phyloP scores from a whole-genome alignment of 2,329 filamentous ascomycete genomes.

The Acephala macrosclerotiorum region DNA sequence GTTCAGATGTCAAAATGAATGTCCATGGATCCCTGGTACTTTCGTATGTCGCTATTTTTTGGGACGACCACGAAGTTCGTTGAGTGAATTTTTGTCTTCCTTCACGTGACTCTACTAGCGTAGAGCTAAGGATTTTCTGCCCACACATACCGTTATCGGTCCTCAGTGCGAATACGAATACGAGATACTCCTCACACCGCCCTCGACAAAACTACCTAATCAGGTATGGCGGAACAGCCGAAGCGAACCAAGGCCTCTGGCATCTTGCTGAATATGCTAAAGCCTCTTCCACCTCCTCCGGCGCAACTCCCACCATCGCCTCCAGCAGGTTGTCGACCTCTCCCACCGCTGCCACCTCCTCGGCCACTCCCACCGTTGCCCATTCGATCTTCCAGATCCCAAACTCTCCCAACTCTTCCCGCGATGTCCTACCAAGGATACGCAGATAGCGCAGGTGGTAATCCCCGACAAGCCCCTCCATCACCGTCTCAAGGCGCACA shows the following conservation, averaged over 20 bases:
- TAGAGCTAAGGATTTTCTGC: too few species aligned
- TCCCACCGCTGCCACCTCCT: not conserved
- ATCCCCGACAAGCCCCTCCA: constrained; percentile 39
- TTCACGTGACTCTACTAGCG: too few species aligned
- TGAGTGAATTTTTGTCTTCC: too few species aligned
- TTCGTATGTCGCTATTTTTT: not conserved
- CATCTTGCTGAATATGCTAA: too few species aligned
- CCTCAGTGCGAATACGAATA: not conserved
- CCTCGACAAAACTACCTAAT: not conserved
- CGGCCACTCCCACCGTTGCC: too few species aligned
- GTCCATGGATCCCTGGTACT: too few species aligned
- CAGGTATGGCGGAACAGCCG: not conserved
- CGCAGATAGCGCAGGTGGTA: constrained; percentile 35
- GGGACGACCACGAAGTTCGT: too few species aligned
- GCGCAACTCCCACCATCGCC: too few species aligned
- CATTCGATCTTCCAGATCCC: not conserved
- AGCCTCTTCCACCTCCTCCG: too few species aligned
- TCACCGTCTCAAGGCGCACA: constrained; percentile 41
- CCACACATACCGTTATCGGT: constrained; percentile 2
- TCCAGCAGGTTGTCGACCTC: too few species aligned
- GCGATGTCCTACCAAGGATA: constrained; percentile 37
- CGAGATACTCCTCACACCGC: not conserved
- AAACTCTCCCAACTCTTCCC: not conserved
- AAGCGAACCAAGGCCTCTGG: not conserved
- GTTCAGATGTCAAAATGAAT: too few species aligned